These are phyloP conservation scores for Aspergillus pseudoterreus DNA, from an alignment of 2,329 filamentous ascomycete genomes.

Conservation along the genomic window DNA sequence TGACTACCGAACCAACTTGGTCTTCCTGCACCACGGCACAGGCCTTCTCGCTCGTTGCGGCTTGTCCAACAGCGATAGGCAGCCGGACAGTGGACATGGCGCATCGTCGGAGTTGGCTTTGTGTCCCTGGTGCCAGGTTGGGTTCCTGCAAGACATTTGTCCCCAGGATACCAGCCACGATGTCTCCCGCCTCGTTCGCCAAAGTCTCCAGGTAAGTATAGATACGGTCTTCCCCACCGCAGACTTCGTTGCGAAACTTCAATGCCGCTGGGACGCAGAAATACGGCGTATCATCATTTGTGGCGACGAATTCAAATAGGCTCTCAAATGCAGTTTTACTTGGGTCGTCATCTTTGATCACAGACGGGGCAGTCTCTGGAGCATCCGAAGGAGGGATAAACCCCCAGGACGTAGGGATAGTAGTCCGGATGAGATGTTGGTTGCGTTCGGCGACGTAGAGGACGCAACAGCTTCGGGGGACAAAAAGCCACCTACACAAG, in stretches of 20 bases:
- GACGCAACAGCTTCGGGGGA: slow-evolving; percentile 1
- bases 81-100: slow-evolving; percentile 1
- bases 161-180: background rate
- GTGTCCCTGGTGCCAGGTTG: background rate
- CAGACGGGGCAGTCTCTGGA: background rate
- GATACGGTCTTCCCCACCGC: slow-evolving; percentile 2
- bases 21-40: background rate
- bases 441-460: background rate
- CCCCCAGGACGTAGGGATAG: slow-evolving; percentile 1
- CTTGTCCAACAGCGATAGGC: background rate
- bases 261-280: background rate
- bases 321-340: background rate
- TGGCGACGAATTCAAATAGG: slow-evolving; percentile 1
- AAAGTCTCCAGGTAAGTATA: background rate
- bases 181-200: background rate
- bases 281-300: slow-evolving; percentile 1
- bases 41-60: background rate
- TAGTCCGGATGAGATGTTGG: slow-evolving; percentile 2
- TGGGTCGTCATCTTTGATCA: background rate
- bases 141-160: slow-evolving; percentile 1
- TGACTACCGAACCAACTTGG: background rate
- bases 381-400: background rate
- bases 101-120: no score
- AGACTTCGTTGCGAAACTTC: background rate
- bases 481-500: background rate